phyloP scores from a whole-genome alignment of 192 early-diverging fungal genomes.

The Kickxella alabastrina region DNA sequence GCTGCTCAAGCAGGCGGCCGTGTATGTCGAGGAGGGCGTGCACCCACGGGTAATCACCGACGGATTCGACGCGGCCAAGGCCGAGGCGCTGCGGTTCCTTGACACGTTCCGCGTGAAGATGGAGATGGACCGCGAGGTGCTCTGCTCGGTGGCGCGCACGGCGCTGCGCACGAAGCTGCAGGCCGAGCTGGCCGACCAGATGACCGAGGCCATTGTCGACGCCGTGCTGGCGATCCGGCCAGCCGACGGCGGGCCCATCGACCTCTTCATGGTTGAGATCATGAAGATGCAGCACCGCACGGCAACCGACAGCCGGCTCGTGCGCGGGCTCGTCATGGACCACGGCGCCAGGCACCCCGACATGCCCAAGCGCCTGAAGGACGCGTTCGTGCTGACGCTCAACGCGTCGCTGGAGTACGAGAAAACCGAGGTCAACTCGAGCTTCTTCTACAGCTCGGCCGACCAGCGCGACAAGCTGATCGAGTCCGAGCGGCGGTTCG shows the following conservation, averaged over 20 bases:
- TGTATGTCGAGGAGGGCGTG: slow-evolving; percentile 92
- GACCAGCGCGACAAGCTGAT: slow-evolving; percentile 99
- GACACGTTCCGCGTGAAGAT: slow-evolving; percentile 77
- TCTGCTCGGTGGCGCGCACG: slow-evolving; percentile 89
- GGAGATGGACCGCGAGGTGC: slow-evolving; percentile 82
- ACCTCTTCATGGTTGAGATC: slow-evolving; percentile 99
- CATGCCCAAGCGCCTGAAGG: slow-evolving; percentile 92
- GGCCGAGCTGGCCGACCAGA: slow-evolving; percentile 79
- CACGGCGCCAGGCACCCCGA: slow-evolving; percentile 99
- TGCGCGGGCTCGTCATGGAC: slow-evolving; percentile 95
- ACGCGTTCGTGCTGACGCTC: slow-evolving; percentile 88
- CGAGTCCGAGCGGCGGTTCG: slow-evolving; percentile 93
- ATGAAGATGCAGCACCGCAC: slow-evolving; percentile 99
- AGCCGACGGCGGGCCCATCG: slow-evolving; percentile 78
- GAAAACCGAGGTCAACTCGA: slow-evolving; percentile 98
- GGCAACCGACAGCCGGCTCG: slow-evolving; percentile 92
- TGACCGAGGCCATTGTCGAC: slow-evolving; percentile 96
- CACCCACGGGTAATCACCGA: slow-evolving; percentile 95
- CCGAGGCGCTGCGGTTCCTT: slow-evolving; percentile 90
- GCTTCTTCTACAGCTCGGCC: slow-evolving; percentile 96
- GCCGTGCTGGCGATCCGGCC: slow-evolving; percentile 83
- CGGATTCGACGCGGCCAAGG: slow-evolving; percentile 95
- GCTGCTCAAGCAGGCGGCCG: slow-evolving; percentile 92
- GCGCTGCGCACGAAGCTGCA: slow-evolving; percentile 95
- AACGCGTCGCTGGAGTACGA: slow-evolving; percentile 99